A percentile compares a stretch with the other conserved stretches of the same genome.
Conservation (phyloP, 2,329 filamentous ascomycete species). For the Nothopassalora personata region DNA sequence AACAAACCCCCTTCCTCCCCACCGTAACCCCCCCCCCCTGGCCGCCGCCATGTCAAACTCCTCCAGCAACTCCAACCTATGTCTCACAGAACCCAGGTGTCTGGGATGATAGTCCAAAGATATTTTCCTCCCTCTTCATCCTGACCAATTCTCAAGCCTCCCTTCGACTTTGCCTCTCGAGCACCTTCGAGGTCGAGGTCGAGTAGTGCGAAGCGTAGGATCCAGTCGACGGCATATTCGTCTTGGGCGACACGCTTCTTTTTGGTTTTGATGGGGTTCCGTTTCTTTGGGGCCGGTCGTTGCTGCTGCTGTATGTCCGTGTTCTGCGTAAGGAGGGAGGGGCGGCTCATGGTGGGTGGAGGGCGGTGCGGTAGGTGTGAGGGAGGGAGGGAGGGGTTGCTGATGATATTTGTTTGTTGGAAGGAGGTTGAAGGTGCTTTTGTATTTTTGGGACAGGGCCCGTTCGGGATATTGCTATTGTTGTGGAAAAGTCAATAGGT, state of each 20-base stretch:
- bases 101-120: neutral
- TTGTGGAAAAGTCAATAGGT: neutral
- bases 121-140: neutral
- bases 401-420: neutral
- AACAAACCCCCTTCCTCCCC: too few relatives aligned
- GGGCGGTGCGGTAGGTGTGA: neutral
- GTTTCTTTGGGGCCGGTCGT: neutral
- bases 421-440: neutral
- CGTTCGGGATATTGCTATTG: neutral
- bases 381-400: too few relatives aligned
- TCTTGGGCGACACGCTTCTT: neutral
- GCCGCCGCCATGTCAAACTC: neutral
- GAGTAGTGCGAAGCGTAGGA: neutral
- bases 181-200: neutral
- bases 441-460: neutral
- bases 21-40: too few relatives aligned
- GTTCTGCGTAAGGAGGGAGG: neutral
- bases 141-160: neutral
- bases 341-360: neutral
- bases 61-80: neutral
- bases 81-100: neutral
- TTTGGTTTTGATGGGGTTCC: neutral
- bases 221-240: neutral
- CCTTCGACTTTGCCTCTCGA: neutral
- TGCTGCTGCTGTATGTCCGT: neutral